phyloP scores from a whole-genome alignment of 345 rosid species.

The Pistacia vera region DNA sequence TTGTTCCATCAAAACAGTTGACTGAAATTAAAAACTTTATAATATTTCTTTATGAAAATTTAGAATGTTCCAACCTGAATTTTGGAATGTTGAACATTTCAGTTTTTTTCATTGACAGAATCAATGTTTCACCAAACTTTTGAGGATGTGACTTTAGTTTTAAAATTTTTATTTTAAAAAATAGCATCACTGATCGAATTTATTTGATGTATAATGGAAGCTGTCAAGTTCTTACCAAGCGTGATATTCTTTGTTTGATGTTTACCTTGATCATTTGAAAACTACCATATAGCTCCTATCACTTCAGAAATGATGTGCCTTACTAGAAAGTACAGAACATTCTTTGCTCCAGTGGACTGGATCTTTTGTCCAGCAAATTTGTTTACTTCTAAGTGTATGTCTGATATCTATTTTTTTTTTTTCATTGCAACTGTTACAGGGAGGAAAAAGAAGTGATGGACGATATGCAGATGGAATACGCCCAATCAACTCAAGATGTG shows the following conservation, averaged over 20 bases:
- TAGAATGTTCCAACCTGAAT: neutral
- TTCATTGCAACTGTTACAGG: slow-evolving; percentile 46
- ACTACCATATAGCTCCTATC: slow-evolving; percentile 8
- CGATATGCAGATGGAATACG: slow-evolving; percentile 77
- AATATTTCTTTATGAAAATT: neutral
- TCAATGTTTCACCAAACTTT: neutral
- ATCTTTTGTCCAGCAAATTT: slow-evolving; percentile 12
- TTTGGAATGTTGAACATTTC: neutral
- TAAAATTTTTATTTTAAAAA: neutral
- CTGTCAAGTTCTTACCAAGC: neutral
- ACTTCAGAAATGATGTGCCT: neutral
- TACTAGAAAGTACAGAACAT: neutral
- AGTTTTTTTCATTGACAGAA: neutral
- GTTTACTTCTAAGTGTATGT: slow-evolving; percentile 6
- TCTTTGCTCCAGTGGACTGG: neutral
- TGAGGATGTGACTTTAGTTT: slow-evolving; percentile 2
- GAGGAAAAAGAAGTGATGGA: slow-evolving; percentile 98
- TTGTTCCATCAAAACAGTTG: neutral
- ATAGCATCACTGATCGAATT: neutral
- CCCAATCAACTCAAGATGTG: slow-evolving; percentile 85
- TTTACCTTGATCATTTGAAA: neutral
- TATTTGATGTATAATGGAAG: neutral
- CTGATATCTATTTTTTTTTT: slow-evolving; percentile 9
- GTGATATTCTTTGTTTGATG: neutral
- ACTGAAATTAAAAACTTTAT: neutral